Evolutionary conservation across 306 rosid genomes (phyloP).

Genomic region (Canavalia ensiformis): DNA sequence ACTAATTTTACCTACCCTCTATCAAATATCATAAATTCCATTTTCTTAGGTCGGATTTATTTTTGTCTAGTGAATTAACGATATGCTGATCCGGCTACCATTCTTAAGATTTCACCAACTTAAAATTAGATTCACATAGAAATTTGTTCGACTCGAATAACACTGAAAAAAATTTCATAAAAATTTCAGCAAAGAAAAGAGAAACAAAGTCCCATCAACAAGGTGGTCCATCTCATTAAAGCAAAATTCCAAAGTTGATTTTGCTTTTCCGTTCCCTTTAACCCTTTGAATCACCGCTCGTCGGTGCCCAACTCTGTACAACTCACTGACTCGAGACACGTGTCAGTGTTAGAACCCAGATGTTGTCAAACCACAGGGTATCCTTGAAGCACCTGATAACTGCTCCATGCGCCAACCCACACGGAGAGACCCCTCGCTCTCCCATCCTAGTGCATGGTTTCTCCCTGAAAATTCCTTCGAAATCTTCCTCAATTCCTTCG

Average conservation of each 20-base stretch:
- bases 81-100: too few relatives aligned
- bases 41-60: too few relatives aligned
- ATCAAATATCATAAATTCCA: too few relatives aligned
- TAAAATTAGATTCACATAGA: too few relatives aligned
- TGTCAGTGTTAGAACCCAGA: background rate
- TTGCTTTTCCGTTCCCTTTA: background rate
- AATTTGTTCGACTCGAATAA: too few relatives aligned
- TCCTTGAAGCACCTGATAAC: slow-evolving; percentile 30
- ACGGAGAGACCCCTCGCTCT: background rate
- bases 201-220: background rate
- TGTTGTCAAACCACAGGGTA: background rate
- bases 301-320: background rate
- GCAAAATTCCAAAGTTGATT: slow-evolving; percentile 24
- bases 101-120: too few relatives aligned
- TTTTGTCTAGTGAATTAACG: too few relatives aligned
- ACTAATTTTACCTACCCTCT: too few relatives aligned
- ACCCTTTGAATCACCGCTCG: background rate
- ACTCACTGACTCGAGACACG: background rate
- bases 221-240: slow-evolving; percentile 36
- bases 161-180: too few relatives aligned
- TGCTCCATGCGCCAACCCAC: slow-evolving; percentile 40
- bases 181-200: background rate
- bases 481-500: slow-evolving; percentile 41
- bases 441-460: slow-evolving; percentile 41
- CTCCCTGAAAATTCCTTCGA: slow-evolving; percentile 13